Conservation (phyloP, 2,329 filamentous ascomycete genomes). For the Pseudogymnoascus sp. region DNA sequence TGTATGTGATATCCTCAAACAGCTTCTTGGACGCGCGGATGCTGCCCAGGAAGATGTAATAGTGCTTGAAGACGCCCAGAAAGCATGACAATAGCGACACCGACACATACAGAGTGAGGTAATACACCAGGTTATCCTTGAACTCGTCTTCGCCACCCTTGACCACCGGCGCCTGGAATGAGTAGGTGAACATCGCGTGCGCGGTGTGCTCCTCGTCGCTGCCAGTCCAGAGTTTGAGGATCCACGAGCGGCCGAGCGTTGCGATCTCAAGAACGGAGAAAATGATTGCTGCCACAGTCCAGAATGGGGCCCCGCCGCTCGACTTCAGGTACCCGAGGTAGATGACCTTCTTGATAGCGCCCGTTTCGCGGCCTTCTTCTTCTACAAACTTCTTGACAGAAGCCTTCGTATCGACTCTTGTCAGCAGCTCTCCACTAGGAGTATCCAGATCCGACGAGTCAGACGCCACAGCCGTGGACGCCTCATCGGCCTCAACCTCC, state of each 20-base stretch:
- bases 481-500: constrained; percentile 42
- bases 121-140: constrained; percentile 46
- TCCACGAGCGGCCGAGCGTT: constrained; percentile 47
- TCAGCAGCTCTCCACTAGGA: constrained; percentile 37
- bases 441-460: constrained; percentile 40
- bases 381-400: constrained; percentile 63
- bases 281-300: constrained; percentile 44
- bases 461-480: constrained; percentile 46
- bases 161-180: constrained; percentile 31
- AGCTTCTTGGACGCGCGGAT: constrained; percentile 60
- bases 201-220: constrained; percentile 30
- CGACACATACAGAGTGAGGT: constrained; percentile 58
- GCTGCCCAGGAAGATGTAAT: constrained; percentile 55
- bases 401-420: constrained; percentile 43
- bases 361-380: constrained; percentile 64
- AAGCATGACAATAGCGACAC: constrained; percentile 50
- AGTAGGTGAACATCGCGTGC: constrained; percentile 29
- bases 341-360: constrained; percentile 58
- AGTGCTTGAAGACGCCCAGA: constrained; percentile 54
- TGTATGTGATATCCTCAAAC: constrained; percentile 58
- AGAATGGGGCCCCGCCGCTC: constrained; percentile 56
- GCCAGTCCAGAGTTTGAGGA: constrained; percentile 56
- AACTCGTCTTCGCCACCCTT: neutral
- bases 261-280: constrained; percentile 49
- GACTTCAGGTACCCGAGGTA: constrained; percentile 60